These are phyloP conservation scores for Yamadazyma conglobata DNA, from an alignment of 1,139 yeast genomes.

Conservation along the genomic window DNA sequence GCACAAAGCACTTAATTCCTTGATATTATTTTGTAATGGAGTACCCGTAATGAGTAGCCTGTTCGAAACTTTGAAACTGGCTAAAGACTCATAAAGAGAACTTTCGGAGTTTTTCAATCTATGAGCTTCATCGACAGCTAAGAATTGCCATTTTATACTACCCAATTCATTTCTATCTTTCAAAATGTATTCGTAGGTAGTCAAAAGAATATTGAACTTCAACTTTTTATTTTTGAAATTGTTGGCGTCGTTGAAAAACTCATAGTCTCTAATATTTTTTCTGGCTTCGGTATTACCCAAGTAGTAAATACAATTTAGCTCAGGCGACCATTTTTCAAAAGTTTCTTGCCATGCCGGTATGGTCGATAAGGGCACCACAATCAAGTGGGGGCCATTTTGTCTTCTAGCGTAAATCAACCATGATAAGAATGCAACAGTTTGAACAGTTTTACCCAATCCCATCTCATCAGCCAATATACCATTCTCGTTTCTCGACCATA, in stretches of 20 bases:
- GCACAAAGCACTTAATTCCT: slow-evolving; percentile 91
- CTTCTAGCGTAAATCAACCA: slow-evolving; percentile 94
- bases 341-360: slow-evolving; percentile 99
- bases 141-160: slow-evolving; percentile 84
- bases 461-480: slow-evolving; percentile 98
- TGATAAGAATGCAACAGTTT: slow-evolving; percentile 88
- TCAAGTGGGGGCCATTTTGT: slow-evolving; percentile 94
- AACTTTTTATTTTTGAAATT: slow-evolving; percentile 49
- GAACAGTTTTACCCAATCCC: slow-evolving; percentile 99
- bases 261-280: slow-evolving; percentile 76
- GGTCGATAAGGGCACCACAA: slow-evolving; percentile 94
- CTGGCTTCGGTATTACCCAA: slow-evolving; percentile 91
- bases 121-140: slow-evolving; percentile 99
- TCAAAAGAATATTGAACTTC: slow-evolving; percentile 81
- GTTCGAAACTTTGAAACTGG: slow-evolving; percentile 78
- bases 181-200: slow-evolving; percentile 93
- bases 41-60: slow-evolving; percentile 95
- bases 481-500: slow-evolving; percentile 96
- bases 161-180: slow-evolving; percentile 85
- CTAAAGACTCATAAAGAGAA: slow-evolving; percentile 83
- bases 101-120: slow-evolving; percentile 92
- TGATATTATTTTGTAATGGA: slow-evolving; percentile 92
- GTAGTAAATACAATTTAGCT: slow-evolving; percentile 85
- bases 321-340: slow-evolving; percentile 97
- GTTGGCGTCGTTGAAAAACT: slow-evolving; percentile 48